These are phyloP conservation scores for Entomortierella chlamydospora DNA, from an alignment of 192 early-diverging fungal species.

Conservation along the genomic window DNA sequence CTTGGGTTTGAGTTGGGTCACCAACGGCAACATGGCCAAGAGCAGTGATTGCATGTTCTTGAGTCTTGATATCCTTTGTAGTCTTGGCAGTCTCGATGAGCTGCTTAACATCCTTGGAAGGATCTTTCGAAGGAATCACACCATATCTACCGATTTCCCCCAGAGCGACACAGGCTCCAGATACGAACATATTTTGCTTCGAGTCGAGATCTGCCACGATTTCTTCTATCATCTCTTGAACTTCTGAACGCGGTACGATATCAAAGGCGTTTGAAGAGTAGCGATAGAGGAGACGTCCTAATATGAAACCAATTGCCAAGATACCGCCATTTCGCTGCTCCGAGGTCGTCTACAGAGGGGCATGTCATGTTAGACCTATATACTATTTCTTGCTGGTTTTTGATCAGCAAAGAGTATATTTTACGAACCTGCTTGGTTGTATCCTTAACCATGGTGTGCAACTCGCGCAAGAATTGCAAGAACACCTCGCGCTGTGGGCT, in stretches of 20 bases:
- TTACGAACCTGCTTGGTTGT: slow-evolving; percentile 56
- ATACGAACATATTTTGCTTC: slow-evolving; percentile 61
- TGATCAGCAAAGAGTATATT: neutral
- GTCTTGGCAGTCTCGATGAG: slow-evolving; percentile 64
- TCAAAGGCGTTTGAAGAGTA: slow-evolving; percentile 51
- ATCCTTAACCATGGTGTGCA: slow-evolving; percentile 52
- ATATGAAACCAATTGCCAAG: slow-evolving; percentile 76
- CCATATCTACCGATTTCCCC: slow-evolving; percentile 78
- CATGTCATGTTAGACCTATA: neutral
- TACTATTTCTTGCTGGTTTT: too few relatives aligned
- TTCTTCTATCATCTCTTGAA: slow-evolving; percentile 41
- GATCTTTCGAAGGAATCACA: slow-evolving; percentile 47
- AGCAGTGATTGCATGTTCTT: slow-evolving; percentile 77
- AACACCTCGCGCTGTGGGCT: slow-evolving; percentile 45
- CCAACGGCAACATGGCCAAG: slow-evolving; percentile 76
- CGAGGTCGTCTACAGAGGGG: slow-evolving; percentile 22
- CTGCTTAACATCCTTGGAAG: slow-evolving; percentile 47
- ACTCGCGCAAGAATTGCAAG: slow-evolving; percentile 54
- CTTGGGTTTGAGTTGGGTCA: slow-evolving; percentile 26
- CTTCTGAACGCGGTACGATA: slow-evolving; percentile 47
- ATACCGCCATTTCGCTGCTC: slow-evolving; percentile 77
- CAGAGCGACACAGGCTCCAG: slow-evolving; percentile 75
- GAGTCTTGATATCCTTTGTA: slow-evolving; percentile 79
- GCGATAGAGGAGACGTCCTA: slow-evolving; percentile 72
- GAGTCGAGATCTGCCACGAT: slow-evolving; percentile 66